A percentile compares a stretch with the other conserved stretches of the same genome.
Evolutionary conservation across 2,329 filamentous ascomycete genomes (phyloP).

Genomic region (Aspergillus sp.): DNA sequence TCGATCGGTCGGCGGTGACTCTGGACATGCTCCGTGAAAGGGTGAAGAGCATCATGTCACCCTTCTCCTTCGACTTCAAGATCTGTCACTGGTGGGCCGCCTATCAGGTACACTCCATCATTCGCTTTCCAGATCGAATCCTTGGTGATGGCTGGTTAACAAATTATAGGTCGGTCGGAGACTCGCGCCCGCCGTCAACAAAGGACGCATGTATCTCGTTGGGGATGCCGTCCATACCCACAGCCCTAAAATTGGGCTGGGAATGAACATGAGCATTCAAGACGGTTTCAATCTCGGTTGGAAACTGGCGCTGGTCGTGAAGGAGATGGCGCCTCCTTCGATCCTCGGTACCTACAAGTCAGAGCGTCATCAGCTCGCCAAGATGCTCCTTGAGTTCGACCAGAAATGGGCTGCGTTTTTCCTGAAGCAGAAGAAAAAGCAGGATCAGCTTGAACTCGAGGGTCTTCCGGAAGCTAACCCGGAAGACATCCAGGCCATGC

Average conservation of each 20-base stretch:
- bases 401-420: constrained; percentile 31
- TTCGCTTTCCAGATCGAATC: not conserved
- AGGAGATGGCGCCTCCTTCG: constrained; percentile 36
- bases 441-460: not conserved
- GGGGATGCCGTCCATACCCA: constrained; percentile 17
- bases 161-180: constrained; percentile 12
- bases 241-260: constrained; percentile 15
- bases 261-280: constrained; percentile 48
- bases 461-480: not conserved
- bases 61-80: constrained; percentile 11
- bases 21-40: constrained; percentile 10
- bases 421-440: not conserved
- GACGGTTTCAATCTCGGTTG: constrained; percentile 55
- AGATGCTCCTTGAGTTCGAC: constrained; percentile 66
- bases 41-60: constrained; percentile 7
- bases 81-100: constrained; percentile 19
- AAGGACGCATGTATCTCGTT: constrained; percentile 13
- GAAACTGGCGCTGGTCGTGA: constrained; percentile 54
- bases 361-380: constrained; percentile 60
- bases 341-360: constrained; percentile 54
- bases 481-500: constrained; percentile 7
- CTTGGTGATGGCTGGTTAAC: not conserved
- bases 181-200: constrained; percentile 10
- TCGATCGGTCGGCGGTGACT: constrained; percentile 13
- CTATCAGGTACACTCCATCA: constrained; percentile 5